Evolutionary conservation across 331 rosid species (phyloP), one percentile per base, ranked within the genome.

Genomic region (Spiraea crenata): DNA sequence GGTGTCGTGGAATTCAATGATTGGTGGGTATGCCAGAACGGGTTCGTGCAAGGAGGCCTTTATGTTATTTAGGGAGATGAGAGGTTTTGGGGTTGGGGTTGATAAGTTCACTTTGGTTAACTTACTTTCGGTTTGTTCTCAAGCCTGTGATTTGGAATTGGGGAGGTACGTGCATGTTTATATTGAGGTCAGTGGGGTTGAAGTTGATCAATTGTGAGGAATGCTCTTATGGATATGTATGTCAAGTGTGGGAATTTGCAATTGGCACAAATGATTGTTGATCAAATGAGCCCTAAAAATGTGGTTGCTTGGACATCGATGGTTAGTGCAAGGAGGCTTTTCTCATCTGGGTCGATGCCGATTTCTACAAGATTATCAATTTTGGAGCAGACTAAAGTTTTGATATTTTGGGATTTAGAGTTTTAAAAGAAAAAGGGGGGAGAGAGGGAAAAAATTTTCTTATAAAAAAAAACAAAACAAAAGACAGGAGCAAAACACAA

Each of bases 1-100:
- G 62, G 96, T 91, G 40, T 84, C 96, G 0, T 92, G 98, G 95
- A 89, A 88, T 50, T 85, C 86, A 4, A 87, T 92, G 83, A 80
- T 89, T 58, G 70, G 81, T 42, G 95, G 88, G 52, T 88, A 91
- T 74, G 74, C 81, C 17, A 84, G 84, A 77, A 64, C 37, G 76
- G 85, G 89, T 17, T 63, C 3, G n/a, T 71, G 64, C n/a, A 10
- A 75, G 57, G 84, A 80, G 25, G 87, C 83, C 0, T 48, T 88
- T 40, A 59, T 79, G 14, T 64, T 88, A 83, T 91, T 86, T 76
- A 77, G 31, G 48, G 85, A 81, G 67, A 83, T 82, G 88, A 74
- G 73, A 64, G 75, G 39, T 40, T 44, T 81, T 0, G 82, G 81
- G 4, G 40, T 90, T 59, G 82, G 63, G 73, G 74, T 81, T 59